These are phyloP conservation scores for Arthrinium phaeospermum DNA, from an alignment of 2,329 filamentous ascomycete species.

Conservation along the genomic window DNA sequence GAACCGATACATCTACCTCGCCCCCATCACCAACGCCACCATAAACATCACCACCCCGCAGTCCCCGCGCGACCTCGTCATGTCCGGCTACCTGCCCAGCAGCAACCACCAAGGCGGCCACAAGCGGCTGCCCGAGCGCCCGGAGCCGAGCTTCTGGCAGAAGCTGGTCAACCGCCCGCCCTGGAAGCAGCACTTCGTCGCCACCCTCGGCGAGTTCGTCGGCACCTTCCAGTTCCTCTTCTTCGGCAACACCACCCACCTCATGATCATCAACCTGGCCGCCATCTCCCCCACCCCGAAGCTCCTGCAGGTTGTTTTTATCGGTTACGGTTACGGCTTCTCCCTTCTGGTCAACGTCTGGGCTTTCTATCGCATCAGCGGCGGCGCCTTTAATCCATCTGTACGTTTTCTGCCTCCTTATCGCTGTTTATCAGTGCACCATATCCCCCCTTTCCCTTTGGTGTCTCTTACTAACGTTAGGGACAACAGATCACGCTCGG, in stretches of 20 bases:
- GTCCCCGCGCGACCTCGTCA: neutral
- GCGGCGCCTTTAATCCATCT: conserved; percentile 48
- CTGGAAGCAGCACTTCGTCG: conserved; percentile 40
- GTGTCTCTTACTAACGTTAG: neutral
- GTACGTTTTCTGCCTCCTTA: conserved; percentile 30
- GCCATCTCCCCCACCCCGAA: conserved; percentile 24
- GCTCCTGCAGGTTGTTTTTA: conserved; percentile 42
- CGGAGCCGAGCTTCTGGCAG: neutral
- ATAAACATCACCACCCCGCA: neutral
- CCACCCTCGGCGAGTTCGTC: conserved; percentile 47
- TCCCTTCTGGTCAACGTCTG: conserved; percentile 54
- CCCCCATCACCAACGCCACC: conserved; percentile 6
- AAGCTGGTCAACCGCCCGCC: neutral
- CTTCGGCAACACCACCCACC: conserved; percentile 44
- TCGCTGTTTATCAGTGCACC: neutral
- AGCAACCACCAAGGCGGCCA: neutral
- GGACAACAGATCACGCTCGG: conserved; percentile 52
- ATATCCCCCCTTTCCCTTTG: neutral
- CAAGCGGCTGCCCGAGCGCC: neutral
- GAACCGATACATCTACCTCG: neutral
- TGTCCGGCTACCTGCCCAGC: neutral
- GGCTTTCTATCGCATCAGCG: conserved; percentile 55
- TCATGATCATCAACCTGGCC: conserved; percentile 35
- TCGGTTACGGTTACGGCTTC: conserved; percentile 49
- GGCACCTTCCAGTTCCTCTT: conserved; percentile 51